Base-by-base conservation (phyloP, 306 rosid species). In the Luffa acutangula region DNA sequence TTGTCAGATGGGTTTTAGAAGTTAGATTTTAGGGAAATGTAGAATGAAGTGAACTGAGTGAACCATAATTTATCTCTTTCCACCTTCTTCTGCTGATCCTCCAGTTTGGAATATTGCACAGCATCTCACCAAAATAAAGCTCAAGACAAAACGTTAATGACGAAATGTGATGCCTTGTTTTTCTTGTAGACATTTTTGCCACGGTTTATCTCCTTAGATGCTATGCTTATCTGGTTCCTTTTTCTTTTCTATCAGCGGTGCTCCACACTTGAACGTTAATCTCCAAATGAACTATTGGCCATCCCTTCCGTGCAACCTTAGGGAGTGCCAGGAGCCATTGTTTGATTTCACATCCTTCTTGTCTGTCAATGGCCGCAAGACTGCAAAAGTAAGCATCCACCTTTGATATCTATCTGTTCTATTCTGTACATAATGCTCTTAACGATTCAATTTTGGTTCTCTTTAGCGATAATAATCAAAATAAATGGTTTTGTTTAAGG, bases 271-370 rank as follows among this genome's bases (percentile, higher is more conserved):
- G 78, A 94, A 94, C 85, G 87, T 94, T 63, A 94, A 94, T 80
- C 97, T 94, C 80, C 97, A 94, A 81, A 94, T 94, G 97, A 94
- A 94, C 84, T 94, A 94, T 79, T 92, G 97, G 98, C 97, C 97
- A 12, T 86, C 97, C 77, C 97, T 94, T 86, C 81, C 98, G 74
- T 92, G 97, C 87, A 92, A 94, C 83, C 92, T 94, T 49, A 87
- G 49, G 12, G 98, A 94, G 85, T 94, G 97, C 88, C 98, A 92
- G 85, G 93, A 89, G 83, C 97, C 97, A 17, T 86, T 94, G 77
- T 92, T 91, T 82, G 98, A 92, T 80, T 88, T 53, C 83, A 81
- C 85, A 42, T 87, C 89, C 65, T 83, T 83, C 83, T 78, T 94
- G 88, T 88, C 95, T 34, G 81, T 87, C 73, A 91, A 78, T 39